phyloP scores from a whole-genome alignment of 1,284 basidiomycete genomes.

The Ustilago xerochloae region DNA sequence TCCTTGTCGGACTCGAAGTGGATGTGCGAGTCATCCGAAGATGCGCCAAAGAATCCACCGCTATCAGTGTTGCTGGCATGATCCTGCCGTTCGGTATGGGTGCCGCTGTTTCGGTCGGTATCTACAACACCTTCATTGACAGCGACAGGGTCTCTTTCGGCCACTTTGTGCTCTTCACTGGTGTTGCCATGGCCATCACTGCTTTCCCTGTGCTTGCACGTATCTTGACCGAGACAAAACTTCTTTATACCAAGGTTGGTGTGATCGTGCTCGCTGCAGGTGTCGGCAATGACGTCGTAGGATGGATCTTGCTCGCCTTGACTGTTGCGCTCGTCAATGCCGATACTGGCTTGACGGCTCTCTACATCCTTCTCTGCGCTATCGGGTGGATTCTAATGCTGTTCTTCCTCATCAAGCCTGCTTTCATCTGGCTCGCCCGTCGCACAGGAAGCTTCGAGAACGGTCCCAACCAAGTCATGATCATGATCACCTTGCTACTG shows the following conservation, averaged over 20 bases:
- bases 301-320: constrained; percentile 77
- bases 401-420: constrained; percentile 77
- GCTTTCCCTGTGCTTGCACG: constrained; percentile 87
- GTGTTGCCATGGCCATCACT: constrained; percentile 90
- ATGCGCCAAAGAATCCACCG: constrained; percentile 55
- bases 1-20: constrained; percentile 91
- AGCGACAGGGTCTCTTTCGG: constrained; percentile 75
- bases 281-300: constrained; percentile 86
- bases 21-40: constrained; percentile 80
- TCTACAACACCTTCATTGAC: constrained; percentile 85
- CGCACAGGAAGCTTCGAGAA: constrained; percentile 82
- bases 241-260: constrained; percentile 92
- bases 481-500: constrained; percentile 79
- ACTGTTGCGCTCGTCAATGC: constrained; percentile 91
- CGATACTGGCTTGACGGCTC: constrained; percentile 76
- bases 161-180: constrained; percentile 92
- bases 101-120: constrained; percentile 79
- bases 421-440: constrained; percentile 78
- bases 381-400: constrained; percentile 84
- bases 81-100: constrained; percentile 85
- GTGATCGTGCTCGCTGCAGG: constrained; percentile 89
- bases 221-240: constrained; percentile 71
- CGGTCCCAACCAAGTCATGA: constrained; percentile 79
- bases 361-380: constrained; percentile 84
- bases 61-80: constrained; percentile 76